Evolutionary conservation across 768 basidiomycete species (phyloP).

Genomic region (Leccinum disarticulatum): DNA sequence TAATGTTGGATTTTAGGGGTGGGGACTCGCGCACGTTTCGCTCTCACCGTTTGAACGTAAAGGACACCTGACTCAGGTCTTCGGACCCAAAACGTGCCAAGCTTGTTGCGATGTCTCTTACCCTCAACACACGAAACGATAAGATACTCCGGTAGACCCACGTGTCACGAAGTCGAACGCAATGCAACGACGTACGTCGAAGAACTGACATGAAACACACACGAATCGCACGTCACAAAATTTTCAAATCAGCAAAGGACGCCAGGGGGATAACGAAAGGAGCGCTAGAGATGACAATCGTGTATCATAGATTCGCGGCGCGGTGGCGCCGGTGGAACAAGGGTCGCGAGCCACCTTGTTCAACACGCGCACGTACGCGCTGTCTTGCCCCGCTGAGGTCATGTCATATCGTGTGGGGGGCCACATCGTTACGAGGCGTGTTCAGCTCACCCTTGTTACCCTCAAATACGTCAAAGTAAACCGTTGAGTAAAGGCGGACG

Average conservation of each 20-base stretch:
- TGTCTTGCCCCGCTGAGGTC: neutral
- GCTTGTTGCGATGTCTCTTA: neutral
- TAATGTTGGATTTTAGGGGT: neutral
- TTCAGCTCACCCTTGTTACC: neutral
- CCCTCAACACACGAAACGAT: neutral
- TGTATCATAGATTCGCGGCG: neutral
- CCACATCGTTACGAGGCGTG: neutral
- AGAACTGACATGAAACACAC: neutral
- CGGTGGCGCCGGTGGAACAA: slow-evolving; percentile 1
- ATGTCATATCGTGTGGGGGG: neutral
- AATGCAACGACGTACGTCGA: neutral
- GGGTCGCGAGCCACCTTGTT: slow-evolving; percentile 2
- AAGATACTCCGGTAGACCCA: neutral
- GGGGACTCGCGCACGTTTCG: neutral
- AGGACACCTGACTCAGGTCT: neutral
- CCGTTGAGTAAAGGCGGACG: neutral
- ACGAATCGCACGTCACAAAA: neutral
- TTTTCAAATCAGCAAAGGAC: neutral
- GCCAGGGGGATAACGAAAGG: neutral
- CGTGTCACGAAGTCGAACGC: neutral
- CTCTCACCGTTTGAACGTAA: neutral
- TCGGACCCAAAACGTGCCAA: neutral
- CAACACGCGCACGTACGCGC: slow-evolving; percentile 2
- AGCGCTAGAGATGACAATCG: neutral
- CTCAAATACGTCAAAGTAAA: slow-evolving; percentile 1